phyloP scores from a whole-genome alignment of 2,329 filamentous ascomycete species.

The Scortechinia acanthostroma region DNA sequence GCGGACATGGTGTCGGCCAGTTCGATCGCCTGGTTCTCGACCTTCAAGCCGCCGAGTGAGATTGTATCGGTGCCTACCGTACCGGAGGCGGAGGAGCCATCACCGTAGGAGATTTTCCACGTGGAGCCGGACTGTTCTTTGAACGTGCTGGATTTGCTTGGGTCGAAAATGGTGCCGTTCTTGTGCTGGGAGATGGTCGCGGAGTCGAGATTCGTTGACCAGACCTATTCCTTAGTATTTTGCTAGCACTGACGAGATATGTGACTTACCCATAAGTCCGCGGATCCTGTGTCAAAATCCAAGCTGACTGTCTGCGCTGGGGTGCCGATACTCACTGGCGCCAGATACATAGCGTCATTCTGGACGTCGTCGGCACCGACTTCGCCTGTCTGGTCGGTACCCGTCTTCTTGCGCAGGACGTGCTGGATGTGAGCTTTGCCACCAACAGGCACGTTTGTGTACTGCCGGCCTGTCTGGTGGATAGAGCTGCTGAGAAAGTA shows the following conservation, averaged over 20 bases:
- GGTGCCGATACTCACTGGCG: conserved; percentile 55
- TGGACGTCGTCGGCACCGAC: conserved; percentile 58
- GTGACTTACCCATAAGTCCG: conserved; percentile 57
- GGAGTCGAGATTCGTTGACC: conserved; percentile 39
- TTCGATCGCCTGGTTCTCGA: conserved; percentile 59
- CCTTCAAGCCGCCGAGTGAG: conserved; percentile 48
- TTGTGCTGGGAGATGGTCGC: conserved; percentile 10
- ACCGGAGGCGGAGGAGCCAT: conserved; percentile 60
- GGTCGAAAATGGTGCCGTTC: conserved; percentile 48
- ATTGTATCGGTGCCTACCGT: conserved; percentile 57
- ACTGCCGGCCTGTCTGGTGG: conserved; percentile 36
- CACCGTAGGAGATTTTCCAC: conserved; percentile 66
- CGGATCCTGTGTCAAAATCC: conserved; percentile 66
- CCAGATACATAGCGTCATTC: conserved; percentile 61
- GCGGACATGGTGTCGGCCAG: conserved; percentile 49
- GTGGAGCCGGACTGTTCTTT: conserved; percentile 33
- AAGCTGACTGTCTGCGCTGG: conserved; percentile 53
- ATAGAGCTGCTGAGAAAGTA: conserved; percentile 42
- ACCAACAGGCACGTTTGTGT: conserved; percentile 32
- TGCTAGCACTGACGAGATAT: conserved; percentile 2
- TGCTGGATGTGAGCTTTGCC: conserved; percentile 36
- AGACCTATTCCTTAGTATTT: conserved; percentile 32
- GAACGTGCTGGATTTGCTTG: conserved; percentile 53
- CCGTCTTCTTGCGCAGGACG: conserved; percentile 35
- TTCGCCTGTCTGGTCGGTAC: conserved; percentile 28